Conservation (phyloP, 495 filamentous ascomycete species). For the Niebla homalea region DNA sequence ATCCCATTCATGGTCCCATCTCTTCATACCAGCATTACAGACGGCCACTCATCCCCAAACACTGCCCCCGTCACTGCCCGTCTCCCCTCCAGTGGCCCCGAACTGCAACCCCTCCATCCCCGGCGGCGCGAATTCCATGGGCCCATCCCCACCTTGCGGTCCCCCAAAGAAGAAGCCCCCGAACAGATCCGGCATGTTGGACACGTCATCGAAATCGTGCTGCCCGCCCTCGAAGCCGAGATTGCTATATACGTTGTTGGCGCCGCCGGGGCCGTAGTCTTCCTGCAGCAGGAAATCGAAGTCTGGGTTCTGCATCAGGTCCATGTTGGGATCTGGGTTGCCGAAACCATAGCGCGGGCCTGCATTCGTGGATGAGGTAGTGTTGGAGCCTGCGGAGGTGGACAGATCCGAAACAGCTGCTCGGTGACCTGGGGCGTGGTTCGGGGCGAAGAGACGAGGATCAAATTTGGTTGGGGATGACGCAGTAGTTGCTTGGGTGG, state of each 20-base stretch:
- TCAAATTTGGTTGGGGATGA: background rate
- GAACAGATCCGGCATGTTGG: conserved; percentile 60
- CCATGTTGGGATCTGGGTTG: conserved; percentile 18
- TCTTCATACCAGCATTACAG: too few species aligned
- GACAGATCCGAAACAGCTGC: conserved; percentile 19
- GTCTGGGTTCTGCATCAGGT: conserved; percentile 20
- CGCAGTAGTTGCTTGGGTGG: conserved; percentile 9
- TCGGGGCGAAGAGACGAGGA: background rate
- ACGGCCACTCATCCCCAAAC: background rate
- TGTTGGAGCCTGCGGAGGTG: conserved; percentile 22
- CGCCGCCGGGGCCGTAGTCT: conserved; percentile 21
- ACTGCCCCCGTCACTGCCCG: conserved; percentile 1
- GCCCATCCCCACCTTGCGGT: background rate
- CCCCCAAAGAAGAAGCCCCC: conserved; percentile 85
- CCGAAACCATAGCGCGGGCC: conserved; percentile 13
- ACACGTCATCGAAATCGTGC: conserved; percentile 59
- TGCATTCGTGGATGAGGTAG: conserved; percentile 11
- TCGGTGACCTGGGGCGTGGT: conserved; percentile 10
- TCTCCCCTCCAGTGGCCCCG: background rate
- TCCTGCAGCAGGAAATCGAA: conserved; percentile 15
- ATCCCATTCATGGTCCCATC: too few species aligned
- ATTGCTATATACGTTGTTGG: conserved; percentile 43
- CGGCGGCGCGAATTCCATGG: too few species aligned
- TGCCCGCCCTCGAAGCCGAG: conserved; percentile 66
- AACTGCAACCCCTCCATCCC: background rate